These are phyloP conservation scores for Pseudocercospora fijiensis DNA, from an alignment of 2,329 filamentous ascomycete species.

Conservation along the genomic window DNA sequence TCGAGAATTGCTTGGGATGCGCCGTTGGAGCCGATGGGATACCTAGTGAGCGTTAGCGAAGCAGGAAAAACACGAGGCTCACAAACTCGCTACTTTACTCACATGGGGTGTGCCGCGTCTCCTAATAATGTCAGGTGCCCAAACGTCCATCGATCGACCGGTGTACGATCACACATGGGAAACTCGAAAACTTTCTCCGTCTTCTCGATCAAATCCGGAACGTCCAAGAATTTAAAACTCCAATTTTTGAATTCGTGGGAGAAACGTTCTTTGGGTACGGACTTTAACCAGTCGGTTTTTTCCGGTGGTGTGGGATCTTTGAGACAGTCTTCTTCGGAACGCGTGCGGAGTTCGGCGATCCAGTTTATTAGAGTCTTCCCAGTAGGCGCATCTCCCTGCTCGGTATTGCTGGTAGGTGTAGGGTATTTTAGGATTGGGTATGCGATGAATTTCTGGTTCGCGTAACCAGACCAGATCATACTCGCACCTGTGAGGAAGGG, in stretches of 20 bases:
- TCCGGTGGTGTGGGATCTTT: conserved; percentile 44
- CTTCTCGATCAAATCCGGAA: conserved; percentile 45
- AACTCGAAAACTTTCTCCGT: conserved; percentile 49
- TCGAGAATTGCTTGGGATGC: conserved; percentile 50
- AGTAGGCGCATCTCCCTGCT: background rate
- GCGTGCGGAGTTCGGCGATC: conserved; percentile 49
- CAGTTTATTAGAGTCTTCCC: conserved; percentile 38
- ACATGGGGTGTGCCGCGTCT: conserved; percentile 45
- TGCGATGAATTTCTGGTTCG: conserved; percentile 51
- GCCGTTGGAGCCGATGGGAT: conserved; percentile 48
- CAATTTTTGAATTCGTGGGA: conserved; percentile 44
- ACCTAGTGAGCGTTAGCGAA: conserved; percentile 18
- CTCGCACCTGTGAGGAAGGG: conserved; percentile 46
- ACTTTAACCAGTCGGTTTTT: conserved; percentile 47
- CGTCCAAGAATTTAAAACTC: conserved; percentile 46
- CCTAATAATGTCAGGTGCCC: conserved; percentile 43
- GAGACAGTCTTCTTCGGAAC: conserved; percentile 42
- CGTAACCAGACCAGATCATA: conserved; percentile 51
- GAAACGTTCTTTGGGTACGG: conserved; percentile 45
- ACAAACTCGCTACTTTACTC: too few relatives aligned
- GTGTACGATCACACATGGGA: conserved; percentile 49
- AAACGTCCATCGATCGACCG: conserved; percentile 44
- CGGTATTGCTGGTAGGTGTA: conserved; percentile 31
- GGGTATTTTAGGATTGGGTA: conserved; percentile 47
- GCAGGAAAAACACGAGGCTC: background rate